phyloP scores from a whole-genome alignment of 78 protist genomes.

The Chrysochromulina parva region DNA sequence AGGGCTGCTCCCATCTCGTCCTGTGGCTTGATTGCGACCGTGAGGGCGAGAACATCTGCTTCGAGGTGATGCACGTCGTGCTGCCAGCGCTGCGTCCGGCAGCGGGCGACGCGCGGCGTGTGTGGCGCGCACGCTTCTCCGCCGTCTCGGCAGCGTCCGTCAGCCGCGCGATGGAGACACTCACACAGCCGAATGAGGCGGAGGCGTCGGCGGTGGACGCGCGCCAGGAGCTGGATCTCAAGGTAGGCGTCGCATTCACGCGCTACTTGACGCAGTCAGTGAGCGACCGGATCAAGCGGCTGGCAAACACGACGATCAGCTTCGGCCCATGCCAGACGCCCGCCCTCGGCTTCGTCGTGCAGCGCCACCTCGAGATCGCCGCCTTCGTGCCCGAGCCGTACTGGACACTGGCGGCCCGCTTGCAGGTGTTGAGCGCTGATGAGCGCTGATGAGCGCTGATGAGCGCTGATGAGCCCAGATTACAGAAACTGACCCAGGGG shows the following conservation, averaged over 20 bases:
- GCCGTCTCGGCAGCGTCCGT: constrained; percentile 27
- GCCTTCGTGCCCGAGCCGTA: constrained; percentile 42
- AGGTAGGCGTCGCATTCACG: constrained; percentile 70
- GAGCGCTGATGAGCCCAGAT: too few species aligned
- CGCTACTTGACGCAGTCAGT: constrained; percentile 21
- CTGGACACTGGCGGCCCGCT: neutral
- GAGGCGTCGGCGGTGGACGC: constrained; percentile 68
- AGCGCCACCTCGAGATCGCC: constrained; percentile 46
- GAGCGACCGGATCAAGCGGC: neutral
- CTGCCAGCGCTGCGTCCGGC: neutral
- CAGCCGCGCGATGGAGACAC: constrained; percentile 33
- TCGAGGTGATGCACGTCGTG: constrained; percentile 58
- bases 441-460: too few species aligned
- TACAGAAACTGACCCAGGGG: too few species aligned
- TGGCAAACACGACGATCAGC: neutral
- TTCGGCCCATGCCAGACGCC: constrained; percentile 83
- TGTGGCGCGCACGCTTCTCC: constrained; percentile 61
- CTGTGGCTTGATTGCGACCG: constrained; percentile 83
- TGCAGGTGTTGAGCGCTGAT: too few species aligned
- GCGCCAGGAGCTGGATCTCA: constrained; percentile 61
- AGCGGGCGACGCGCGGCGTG: neutral
- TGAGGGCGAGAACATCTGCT: constrained; percentile 87
- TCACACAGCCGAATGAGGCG: constrained; percentile 51
- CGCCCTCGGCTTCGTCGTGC: constrained; percentile 60
- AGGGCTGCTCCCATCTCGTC: constrained; percentile 48